phyloP scores from a whole-genome alignment of 306 rosid genomes.

The Gynostemma pentaphyllum region DNA sequence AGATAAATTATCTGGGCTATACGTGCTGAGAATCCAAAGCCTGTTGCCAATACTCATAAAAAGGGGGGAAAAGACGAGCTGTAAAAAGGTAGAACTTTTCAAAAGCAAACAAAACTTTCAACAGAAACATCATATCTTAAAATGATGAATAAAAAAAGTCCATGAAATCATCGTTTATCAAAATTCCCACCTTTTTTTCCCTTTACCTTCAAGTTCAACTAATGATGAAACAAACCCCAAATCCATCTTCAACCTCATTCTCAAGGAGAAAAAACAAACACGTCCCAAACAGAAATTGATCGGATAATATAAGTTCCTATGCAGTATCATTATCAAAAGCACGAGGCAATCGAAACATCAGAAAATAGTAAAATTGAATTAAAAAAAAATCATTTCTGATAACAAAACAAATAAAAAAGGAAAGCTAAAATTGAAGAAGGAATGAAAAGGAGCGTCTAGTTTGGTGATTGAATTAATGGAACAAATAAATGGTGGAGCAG shows the following conservation, averaged over 20 bases:
- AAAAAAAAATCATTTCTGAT: neutral
- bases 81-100: slow-evolving; percentile 11
- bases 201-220: slow-evolving; percentile 8
- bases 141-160: neutral
- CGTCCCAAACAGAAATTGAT: too few relatives aligned
- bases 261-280: neutral
- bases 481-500: slow-evolving; percentile 8
- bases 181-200: slow-evolving; percentile 9
- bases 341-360: neutral
- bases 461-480: slow-evolving; percentile 11
- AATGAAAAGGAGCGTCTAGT: slow-evolving; percentile 5
- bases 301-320: neutral
- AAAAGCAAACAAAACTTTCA: slow-evolving; percentile 16
- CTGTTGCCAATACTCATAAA: slow-evolving; percentile 5
- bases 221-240: slow-evolving; percentile 4
- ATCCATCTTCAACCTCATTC: neutral
- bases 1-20: neutral
- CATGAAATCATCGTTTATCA: neutral
- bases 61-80: neutral
- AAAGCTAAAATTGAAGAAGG: neutral
- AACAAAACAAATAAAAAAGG: neutral
- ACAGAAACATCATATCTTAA: slow-evolving; percentile 8
- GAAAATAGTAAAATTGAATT: neutral
- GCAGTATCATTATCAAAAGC: neutral
- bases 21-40: slow-evolving; percentile 7